phyloP scores from a whole-genome alignment of 2,329 filamentous ascomycete genomes.

The Epichloe sylvatica region DNA sequence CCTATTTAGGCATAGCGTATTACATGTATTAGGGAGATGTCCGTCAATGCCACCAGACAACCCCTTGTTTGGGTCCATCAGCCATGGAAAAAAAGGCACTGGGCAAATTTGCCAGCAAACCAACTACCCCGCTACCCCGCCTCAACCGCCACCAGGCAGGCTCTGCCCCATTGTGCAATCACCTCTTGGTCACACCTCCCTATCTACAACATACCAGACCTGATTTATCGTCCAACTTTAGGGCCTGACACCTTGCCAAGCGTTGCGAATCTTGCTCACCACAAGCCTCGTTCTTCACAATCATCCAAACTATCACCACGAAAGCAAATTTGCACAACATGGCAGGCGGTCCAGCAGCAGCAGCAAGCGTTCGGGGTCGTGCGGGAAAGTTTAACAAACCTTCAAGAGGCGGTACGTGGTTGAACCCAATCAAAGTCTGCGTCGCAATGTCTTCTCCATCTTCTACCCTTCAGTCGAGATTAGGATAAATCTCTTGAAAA shows the following conservation, averaged over 20 bases:
- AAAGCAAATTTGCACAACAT: constrained; percentile 21
- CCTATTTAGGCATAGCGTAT: too few relatives aligned
- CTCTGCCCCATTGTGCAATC: neutral
- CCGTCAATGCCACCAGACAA: too few relatives aligned
- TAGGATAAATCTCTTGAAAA: neutral
- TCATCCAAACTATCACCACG: neutral
- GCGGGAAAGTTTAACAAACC: constrained; percentile 93
- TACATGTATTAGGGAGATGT: too few relatives aligned
- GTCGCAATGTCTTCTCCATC: neutral
- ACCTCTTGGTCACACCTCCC: neutral
- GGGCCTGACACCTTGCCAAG: neutral
- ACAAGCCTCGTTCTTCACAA: neutral
- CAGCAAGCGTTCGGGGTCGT: constrained; percentile 50
- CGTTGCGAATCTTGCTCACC: neutral
- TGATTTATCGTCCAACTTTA: neutral
- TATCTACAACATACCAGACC: neutral
- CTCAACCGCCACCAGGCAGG: constrained; percentile 7
- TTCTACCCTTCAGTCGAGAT: neutral
- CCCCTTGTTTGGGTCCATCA: neutral
- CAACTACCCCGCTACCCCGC: constrained; percentile 26
- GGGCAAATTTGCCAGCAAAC: neutral
- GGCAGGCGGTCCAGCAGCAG: constrained; percentile 31
- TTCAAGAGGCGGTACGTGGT: constrained; percentile 66
- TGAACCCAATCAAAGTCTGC: neutral
- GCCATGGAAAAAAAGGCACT: too few relatives aligned